Base-by-base conservation (phyloP, 164 flowering plant species). In the Santalum album region DNA sequence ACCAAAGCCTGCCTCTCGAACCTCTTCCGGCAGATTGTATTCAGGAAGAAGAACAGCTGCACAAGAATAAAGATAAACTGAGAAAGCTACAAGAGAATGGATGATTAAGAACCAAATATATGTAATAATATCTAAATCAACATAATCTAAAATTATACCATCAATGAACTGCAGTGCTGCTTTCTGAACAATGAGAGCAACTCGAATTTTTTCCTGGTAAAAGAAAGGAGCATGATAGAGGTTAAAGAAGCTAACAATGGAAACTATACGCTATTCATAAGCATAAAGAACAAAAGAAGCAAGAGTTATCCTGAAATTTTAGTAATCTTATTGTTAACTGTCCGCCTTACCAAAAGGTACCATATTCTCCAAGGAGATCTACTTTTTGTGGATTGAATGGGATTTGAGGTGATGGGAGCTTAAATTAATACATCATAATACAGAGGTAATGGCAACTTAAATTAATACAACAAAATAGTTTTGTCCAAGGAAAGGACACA, bases 121-220 rank as follows among this genome's bases (percentile, higher is more conserved):
- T 21, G 19, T 50, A 18, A 14, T 50, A 4, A 17, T 26, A 6
- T 15, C 4, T 21, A 12, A 22, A 45, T 2, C 14, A 45, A 45
- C 1, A 10, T 3, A 11, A 20, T 45, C 3, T 19, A 56, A 38
- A 58, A 58, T 34, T 32, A 43, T 75, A 75, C 83, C 76, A 18
- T 73, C 72, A 12, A 69, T 68, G 47, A 78, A 78, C 58, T 68
- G 74, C 48, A 72, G 60, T 7, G 83, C 83, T 39, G 80, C 83
- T 49, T 65, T 65, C 47, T 66, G 72, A 61, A 74, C 76, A 39
- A 39, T 34, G 14, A 78, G 47, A 17, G 63, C 72, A 48, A 78
- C 71, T 26, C 74, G 72, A 34, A 78, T 50, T 17, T 63, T 64
- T 53, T 78, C 78, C 83, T 75, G 70, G 50, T 34, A 60, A 49